Percentiles rank a stretch among this genome's conserved stretches.
Conservation (phyloP, 352 stramenopile species). For the Phytophthora pseudosyringae region DNA sequence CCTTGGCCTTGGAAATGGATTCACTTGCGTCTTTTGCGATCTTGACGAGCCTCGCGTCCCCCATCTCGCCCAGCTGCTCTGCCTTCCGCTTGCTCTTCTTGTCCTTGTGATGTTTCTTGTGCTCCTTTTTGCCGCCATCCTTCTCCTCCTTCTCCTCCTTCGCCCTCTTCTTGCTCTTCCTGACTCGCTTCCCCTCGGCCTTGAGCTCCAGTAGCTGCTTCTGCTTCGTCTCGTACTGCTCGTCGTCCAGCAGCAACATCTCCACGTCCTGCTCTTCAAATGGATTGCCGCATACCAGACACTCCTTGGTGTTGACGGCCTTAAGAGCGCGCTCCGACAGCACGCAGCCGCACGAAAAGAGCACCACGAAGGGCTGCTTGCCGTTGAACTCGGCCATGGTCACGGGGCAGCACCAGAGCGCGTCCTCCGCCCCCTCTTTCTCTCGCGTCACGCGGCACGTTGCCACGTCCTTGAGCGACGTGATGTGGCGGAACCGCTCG, state of each 20-base stretch:
- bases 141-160: conserved; percentile 47
- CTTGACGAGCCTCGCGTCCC: conserved; percentile 36
- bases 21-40: conserved; percentile 65
- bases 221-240: conserved; percentile 60
- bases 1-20: conserved; percentile 73
- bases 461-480: conserved; percentile 89
- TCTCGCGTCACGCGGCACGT: conserved; percentile 60
- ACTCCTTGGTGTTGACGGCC: conserved; percentile 78
- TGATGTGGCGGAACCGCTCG: conserved; percentile 77
- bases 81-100: conserved; percentile 57
- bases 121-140: conserved; percentile 33
- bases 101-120: conserved; percentile 31
- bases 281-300: conserved; percentile 66
- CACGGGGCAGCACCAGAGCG: conserved; percentile 70
- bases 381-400: conserved; percentile 91
- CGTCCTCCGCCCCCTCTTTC: conserved; percentile 19
- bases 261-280: conserved; percentile 66
- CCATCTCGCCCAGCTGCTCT: conserved; percentile 23
- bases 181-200: conserved; percentile 47
- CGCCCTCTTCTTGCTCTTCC: conserved; percentile 64
- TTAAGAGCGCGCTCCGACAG: conserved; percentile 89
- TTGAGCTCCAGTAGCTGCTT: conserved; percentile 56
- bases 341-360: conserved; percentile 87
- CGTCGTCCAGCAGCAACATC: conserved; percentile 62
- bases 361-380: conserved; percentile 85